Evolutionary conservation across 1,139 yeast species (phyloP).

Genomic region (Pichia sp.): DNA sequence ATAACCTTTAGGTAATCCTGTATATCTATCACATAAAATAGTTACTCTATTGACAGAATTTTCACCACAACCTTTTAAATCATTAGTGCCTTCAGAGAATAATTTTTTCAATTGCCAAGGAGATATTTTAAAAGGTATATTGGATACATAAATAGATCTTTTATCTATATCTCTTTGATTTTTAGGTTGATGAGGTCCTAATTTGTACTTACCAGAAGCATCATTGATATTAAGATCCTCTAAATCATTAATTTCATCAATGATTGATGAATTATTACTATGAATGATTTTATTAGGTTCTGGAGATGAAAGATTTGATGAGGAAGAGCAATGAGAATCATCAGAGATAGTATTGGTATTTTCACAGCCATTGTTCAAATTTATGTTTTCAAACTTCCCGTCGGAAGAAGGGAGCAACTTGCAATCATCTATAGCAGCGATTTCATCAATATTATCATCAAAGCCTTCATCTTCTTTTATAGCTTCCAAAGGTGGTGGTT

Average conservation of each 20-base stretch:
- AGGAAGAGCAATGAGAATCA: background rate
- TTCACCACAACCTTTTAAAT: slow-evolving; percentile 45
- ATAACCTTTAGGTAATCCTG: slow-evolving; percentile 80
- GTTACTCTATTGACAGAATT: slow-evolving; percentile 67
- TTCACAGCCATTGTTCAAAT: too few relatives aligned
- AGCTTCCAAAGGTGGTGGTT: background rate
- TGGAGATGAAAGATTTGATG: too few relatives aligned
- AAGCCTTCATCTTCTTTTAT: background rate
- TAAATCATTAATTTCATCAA: background rate
- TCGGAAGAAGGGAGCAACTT: too few relatives aligned
- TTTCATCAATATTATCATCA: background rate
- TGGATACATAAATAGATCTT: slow-evolving; percentile 79
- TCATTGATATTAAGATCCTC: background rate
- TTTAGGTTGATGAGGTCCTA: slow-evolving; percentile 27
- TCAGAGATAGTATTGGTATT: background rate
- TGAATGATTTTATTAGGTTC: too few relatives aligned
- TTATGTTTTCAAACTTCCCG: too few relatives aligned
- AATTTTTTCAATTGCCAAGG: slow-evolving; percentile 79
- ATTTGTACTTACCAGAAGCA: background rate
- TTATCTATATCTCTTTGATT: slow-evolving; percentile 43
- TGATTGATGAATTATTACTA: background rate
- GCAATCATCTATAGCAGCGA: too few relatives aligned
- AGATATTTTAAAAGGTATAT: slow-evolving; percentile 72
- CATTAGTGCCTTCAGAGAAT: slow-evolving; percentile 38
- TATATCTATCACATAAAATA: slow-evolving; percentile 58